Evolutionary conservation across 345 rosid genomes (phyloP), one percentile per base, ranked within the genome.

Genomic region (Abelmoschus esculentus): DNA sequence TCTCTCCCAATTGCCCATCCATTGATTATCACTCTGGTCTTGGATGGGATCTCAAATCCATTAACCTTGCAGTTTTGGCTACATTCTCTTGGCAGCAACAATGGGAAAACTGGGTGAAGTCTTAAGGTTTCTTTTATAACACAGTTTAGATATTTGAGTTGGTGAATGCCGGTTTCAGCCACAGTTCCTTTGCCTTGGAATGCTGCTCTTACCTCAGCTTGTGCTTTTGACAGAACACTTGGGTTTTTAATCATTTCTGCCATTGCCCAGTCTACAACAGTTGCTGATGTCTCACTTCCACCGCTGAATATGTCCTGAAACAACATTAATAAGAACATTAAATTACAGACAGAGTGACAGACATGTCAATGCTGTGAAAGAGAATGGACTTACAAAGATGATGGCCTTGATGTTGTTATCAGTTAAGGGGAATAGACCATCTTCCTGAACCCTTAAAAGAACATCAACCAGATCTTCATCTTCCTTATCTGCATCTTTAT

Each of bases 251-350:
- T 19, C 34, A 70, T 6, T 58, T 70, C 73, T 15, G 40, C 4
- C 47, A 65, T 42, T 1, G 69, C 32, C 50, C 69, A 57, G 9
- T 69, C 63, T 14, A 53, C 52, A 1, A 17, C 9, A 6, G 62
- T 38, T 61, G 73, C 17, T 6, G 73, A 36, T 58, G 73, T 58
- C 44, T 70, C 73, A 28, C 64, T 58, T 22, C 73, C 73, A 4
- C 10, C 52, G 4, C 17, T 19, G 10, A 70, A 42, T 12, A 46
- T 58, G 9, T 70, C 73, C 73, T 57, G 6, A 28, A 57, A 31
- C n/a, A 14, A 0, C 4, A 60, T 31, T 1, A 59, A 0, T 29
- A 1, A 29, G 14, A 59, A 59, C 63, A 29, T 59, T 14, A 22
- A 22, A 22, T 22, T 22, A 22, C 26, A 22, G 26, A 22, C 26